Evolutionary conservation across 345 rosid species (phyloP).

Genomic region (Psidium friedrichsthalianum): DNA sequence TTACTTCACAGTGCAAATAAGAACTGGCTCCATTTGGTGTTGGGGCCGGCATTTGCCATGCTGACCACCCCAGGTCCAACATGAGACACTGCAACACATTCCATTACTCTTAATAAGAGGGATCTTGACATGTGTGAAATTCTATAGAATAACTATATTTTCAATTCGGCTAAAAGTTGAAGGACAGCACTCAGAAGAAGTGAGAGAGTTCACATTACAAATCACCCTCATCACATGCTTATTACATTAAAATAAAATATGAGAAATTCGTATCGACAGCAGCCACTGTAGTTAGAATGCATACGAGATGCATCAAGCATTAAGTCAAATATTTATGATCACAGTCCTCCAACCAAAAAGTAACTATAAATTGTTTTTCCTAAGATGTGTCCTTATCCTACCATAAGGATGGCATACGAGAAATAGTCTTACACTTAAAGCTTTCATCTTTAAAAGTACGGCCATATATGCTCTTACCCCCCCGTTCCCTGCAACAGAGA

Average conservation of each 20-base stretch:
- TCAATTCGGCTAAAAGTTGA: background rate
- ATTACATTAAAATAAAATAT: background rate
- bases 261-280: background rate
- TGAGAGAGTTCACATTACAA: background rate
- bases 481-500: slow-evolving; percentile 86
- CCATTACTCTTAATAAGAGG: background rate
- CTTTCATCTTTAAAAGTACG: slow-evolving; percentile 92
- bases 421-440: slow-evolving; percentile 73
- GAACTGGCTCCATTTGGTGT: slow-evolving; percentile 97
- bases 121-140: background rate
- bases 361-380: background rate
- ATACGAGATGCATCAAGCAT: background rate
- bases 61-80: slow-evolving; percentile 88
- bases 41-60: slow-evolving; percentile 99
- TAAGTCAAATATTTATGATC: background rate
- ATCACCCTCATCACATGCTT: background rate
- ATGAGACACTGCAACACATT: slow-evolving; percentile 63
- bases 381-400: background rate
- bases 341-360: background rate
- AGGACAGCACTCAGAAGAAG: background rate
- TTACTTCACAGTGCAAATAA: slow-evolving; percentile 95
- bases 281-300: background rate
- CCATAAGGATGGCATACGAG: background rate
- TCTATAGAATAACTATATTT: background rate
- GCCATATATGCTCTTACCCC: slow-evolving; percentile 94